phyloP scores from a whole-genome alignment of 202 grass and related monocot genomes.

The Brachypodium distachyon region DNA sequence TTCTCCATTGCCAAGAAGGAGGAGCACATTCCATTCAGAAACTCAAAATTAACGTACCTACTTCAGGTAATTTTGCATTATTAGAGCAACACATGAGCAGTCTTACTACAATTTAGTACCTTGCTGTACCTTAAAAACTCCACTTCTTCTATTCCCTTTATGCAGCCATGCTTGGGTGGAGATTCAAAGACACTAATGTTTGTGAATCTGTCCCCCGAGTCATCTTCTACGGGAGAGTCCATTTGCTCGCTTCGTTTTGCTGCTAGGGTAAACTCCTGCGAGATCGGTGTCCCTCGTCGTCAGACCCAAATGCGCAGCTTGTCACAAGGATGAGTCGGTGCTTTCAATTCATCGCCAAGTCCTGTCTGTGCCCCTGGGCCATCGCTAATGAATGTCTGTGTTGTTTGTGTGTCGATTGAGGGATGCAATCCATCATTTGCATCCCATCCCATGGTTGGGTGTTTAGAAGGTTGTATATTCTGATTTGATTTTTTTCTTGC shows the following conservation, averaged over 20 bases:
- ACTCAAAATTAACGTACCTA: slow-evolving; percentile 88
- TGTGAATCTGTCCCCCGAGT: slow-evolving; percentile 83
- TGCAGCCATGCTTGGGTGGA: slow-evolving; percentile 88
- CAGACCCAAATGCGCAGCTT: slow-evolving; percentile 46
- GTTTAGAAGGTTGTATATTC: slow-evolving; percentile 15
- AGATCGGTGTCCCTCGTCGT: slow-evolving; percentile 76
- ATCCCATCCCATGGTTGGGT: background rate
- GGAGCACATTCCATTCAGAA: slow-evolving; percentile 84
- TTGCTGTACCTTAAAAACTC: background rate
- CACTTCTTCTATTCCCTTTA: background rate
- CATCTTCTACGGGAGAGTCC: slow-evolving; percentile 54
- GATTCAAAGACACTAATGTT: slow-evolving; percentile 96
- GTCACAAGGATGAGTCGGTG: slow-evolving; percentile 12
- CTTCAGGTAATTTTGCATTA: slow-evolving; percentile 46
- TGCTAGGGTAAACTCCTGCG: slow-evolving; percentile 78
- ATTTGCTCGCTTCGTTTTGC: slow-evolving; percentile 87
- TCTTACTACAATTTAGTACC: background rate
- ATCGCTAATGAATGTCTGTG: background rate
- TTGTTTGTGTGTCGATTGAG: slow-evolving; percentile 12
- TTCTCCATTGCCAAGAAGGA: slow-evolving; percentile 94
- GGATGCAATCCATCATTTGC: slow-evolving; percentile 39
- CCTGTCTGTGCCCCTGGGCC: background rate
- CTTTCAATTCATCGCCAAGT: background rate
- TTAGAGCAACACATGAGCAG: background rate
- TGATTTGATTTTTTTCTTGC: background rate